Evolutionary conservation across 768 basidiomycete genomes (phyloP).

Genomic region (Lentinula aciculospora): DNA sequence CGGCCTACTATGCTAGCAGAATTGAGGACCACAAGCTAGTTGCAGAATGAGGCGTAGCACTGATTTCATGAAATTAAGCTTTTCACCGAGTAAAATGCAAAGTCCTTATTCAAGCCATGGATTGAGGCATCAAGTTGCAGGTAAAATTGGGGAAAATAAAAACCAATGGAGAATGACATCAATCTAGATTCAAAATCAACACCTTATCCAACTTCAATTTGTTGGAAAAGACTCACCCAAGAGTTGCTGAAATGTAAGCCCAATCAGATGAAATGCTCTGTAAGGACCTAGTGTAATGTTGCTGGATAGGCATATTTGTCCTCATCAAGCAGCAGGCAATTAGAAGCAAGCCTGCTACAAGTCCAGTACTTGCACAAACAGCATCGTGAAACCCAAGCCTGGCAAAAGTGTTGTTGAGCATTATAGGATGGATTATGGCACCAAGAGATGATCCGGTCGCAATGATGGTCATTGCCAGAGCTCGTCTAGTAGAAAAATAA

Average conservation of each 20-base stretch:
- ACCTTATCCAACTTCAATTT: background rate
- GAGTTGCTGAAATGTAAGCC: slow-evolving; percentile 15
- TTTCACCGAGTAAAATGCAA: slow-evolving; percentile 33
- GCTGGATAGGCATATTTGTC: slow-evolving; percentile 20
- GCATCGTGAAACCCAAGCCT: slow-evolving; percentile 32
- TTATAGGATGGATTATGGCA: slow-evolving; percentile 45
- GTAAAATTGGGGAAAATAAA: slow-evolving; percentile 29
- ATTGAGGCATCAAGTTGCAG: slow-evolving; percentile 26
- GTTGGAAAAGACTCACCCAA: slow-evolving; percentile 11
- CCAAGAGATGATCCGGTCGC: slow-evolving; percentile 42
- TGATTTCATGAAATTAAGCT: background rate
- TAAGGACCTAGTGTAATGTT: slow-evolving; percentile 6
- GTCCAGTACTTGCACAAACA: slow-evolving; percentile 34
- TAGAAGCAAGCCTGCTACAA: slow-evolving; percentile 31
- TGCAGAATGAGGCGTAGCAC: background rate
- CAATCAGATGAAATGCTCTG: slow-evolving; percentile 12
- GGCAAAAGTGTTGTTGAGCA: slow-evolving; percentile 36
- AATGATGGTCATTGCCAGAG: slow-evolving; percentile 53
- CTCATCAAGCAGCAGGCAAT: slow-evolving; percentile 34
- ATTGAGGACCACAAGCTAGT: slow-evolving; percentile 32
- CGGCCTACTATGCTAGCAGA: slow-evolving; percentile 31
- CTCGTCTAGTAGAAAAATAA: slow-evolving; percentile 41
- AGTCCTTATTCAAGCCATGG: slow-evolving; percentile 20
- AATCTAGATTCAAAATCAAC: slow-evolving; percentile 5
- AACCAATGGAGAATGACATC: slow-evolving; percentile 14